Base-by-base conservation (phyloP, 2,329 filamentous ascomycete genomes). In the Apiospora arundinis region DNA sequence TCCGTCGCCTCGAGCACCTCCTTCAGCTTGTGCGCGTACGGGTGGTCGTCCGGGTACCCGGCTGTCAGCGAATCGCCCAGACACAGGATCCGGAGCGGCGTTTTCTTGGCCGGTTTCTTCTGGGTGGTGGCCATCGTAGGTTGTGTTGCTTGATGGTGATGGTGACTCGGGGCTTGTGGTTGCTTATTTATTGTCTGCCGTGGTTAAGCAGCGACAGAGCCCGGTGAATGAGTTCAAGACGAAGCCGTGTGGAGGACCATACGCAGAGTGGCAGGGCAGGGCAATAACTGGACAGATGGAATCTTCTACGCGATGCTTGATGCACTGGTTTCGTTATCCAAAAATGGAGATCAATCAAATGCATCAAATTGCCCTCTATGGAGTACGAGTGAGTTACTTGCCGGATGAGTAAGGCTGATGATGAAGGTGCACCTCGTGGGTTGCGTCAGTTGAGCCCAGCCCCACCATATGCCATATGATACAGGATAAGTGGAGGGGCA, bases 61-160 rank as follows among this genome's bases (percentile, higher is more conserved):
- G 83, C 84, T 7, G 90, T 92, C 65, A 92, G 85, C 49, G 89
- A 91, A 83, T 91, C 85, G 78, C 90, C 90, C 79, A 92, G 89
- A 83, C 90, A 91, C 72, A 92, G 85, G 76, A 92, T 86, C 76
- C 85, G 83, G 40, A 90, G 82, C 42, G 81, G 79, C 70, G 77
- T 77, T 74, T 60, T 69, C 25, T n/a, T 48, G 66, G 66, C 16
- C 66, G 18, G 16, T 16, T n/a, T 28, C 25, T 32, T 63, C 56
- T 63, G 56, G 9, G 56, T 40, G 65, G 37, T 4, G 37, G 40
- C 65, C 65, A 67, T 67, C 14, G 16, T 37, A 28, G 2, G 25
- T 21, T 32, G 11, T 28, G 48, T 52, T 28, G 23, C 48, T 25
- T 14, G 23, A 6, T 32, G 32, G 32, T 32, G 32, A 6, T 18